Evolutionary conservation across 2,329 filamentous ascomycete species (phyloP).

Genomic region (Ophiocordyceps camponoti-floridani): DNA sequence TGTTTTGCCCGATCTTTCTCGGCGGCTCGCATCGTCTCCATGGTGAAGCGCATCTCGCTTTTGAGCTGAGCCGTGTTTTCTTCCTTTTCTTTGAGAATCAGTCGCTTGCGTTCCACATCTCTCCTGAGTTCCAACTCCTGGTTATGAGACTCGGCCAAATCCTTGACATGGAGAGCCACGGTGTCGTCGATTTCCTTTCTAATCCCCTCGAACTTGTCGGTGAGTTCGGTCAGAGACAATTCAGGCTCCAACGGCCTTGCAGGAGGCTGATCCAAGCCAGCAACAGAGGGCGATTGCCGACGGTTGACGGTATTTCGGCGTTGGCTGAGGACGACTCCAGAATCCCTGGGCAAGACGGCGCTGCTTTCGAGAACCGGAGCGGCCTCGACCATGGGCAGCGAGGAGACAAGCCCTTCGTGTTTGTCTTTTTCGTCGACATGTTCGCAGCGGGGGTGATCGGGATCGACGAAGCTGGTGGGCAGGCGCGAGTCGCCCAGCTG

Average conservation of each 20-base stretch:
- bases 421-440: slow-evolving; percentile 25
- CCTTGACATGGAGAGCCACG: slow-evolving; percentile 49
- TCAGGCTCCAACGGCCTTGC: slow-evolving; percentile 35
- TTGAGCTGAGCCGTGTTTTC: slow-evolving; percentile 73
- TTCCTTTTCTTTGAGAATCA: slow-evolving; percentile 73
- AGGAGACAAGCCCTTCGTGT: slow-evolving; percentile 26
- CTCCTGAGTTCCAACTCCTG: slow-evolving; percentile 50
- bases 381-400: slow-evolving; percentile 42
- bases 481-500: slow-evolving; percentile 36
- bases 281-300: slow-evolving; percentile 56
- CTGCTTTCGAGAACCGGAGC: slow-evolving; percentile 42
- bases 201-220: slow-evolving; percentile 61
- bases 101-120: slow-evolving; percentile 64
- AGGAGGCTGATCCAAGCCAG: slow-evolving; percentile 31
- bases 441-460: slow-evolving; percentile 25
- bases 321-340: slow-evolving; percentile 25
- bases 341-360: slow-evolving; percentile 45
- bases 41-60: slow-evolving; percentile 61
- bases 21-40: slow-evolving; percentile 63
- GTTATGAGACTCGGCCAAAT: slow-evolving; percentile 53
- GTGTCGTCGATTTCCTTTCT: slow-evolving; percentile 72
- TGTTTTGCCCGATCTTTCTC: slow-evolving; percentile 65
- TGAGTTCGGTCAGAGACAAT: slow-evolving; percentile 58
- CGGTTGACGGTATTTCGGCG: slow-evolving; percentile 44
- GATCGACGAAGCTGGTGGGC: slow-evolving; percentile 35